Percentiles rank a stretch among this genome's conserved stretches.
Evolutionary conservation across 768 basidiomycete genomes (phyloP).

Genomic region (Amanita phalloides): DNA sequence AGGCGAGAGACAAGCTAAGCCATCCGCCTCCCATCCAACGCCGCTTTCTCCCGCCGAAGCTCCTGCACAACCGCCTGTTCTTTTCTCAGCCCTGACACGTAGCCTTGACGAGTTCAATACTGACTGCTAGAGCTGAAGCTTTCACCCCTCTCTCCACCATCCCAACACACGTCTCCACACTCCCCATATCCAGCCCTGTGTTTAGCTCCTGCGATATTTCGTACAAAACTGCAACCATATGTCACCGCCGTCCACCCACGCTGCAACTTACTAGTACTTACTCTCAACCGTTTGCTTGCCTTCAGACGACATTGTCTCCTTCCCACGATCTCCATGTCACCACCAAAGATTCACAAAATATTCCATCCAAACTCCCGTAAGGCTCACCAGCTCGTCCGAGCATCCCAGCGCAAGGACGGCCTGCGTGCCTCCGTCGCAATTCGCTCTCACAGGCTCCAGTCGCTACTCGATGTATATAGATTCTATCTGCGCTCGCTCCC

Average conservation of each 20-base stretch:
- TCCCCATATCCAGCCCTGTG: conserved; percentile 82
- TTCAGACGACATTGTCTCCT: conserved; percentile 32
- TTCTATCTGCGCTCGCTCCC: conserved; percentile 74
- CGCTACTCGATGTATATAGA: conserved; percentile 53
- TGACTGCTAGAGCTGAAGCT: conserved; percentile 83
- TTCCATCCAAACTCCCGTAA: conserved; percentile 73
- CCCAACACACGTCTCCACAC: conserved; percentile 82
- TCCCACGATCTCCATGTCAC: conserved; percentile 22
- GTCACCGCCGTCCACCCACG: not conserved
- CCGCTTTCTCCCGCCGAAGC: conserved; percentile 58
- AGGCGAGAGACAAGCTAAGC: not conserved
- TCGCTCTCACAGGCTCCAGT: conserved; percentile 43
- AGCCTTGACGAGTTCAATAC: conserved; percentile 8
- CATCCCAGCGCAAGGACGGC: conserved; percentile 59
- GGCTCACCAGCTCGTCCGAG: conserved; percentile 62
- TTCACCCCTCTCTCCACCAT: conserved; percentile 93
- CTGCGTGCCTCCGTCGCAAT: conserved; percentile 45
- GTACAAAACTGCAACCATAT: conserved; percentile 48
- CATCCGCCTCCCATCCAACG: not conserved
- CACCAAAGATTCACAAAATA: conserved; percentile 44
- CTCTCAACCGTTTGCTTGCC: conserved; percentile 62
- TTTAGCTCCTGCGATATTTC: conserved; percentile 86
- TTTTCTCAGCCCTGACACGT: conserved; percentile 7
- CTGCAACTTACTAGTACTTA: conserved; percentile 21
- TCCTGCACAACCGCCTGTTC: conserved; percentile 76